Percentiles rank a stretch among this genome's conserved stretches.
These are phyloP conservation scores for Papiliotrema fonsecae DNA, from an alignment of 1,284 basidiomycete genomes.

Conservation along the genomic window DNA sequence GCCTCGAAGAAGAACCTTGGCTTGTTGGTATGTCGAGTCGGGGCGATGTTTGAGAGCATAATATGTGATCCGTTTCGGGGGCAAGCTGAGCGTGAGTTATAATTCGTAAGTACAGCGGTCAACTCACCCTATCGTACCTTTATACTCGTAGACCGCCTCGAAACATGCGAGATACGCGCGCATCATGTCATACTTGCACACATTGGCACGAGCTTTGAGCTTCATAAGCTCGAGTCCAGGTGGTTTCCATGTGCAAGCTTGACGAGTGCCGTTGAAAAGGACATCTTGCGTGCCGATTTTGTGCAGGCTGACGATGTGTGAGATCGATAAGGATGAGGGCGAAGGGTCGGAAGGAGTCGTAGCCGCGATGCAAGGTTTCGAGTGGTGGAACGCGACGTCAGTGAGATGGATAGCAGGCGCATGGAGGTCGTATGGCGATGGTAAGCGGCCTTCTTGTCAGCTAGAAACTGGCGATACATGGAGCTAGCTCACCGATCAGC, in stretches of 20 bases:
- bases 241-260: constrained; percentile 28
- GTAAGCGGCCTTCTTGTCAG: constrained; percentile 42
- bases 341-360: constrained; percentile 11
- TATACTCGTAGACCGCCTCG: constrained; percentile 10
- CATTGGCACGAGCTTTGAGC: constrained; percentile 22
- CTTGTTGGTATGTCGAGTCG: constrained; percentile 49
- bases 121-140: not conserved
- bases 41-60: constrained; percentile 45
- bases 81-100: too few relatives aligned
- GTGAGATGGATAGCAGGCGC: constrained; percentile 59
- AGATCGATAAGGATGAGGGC: constrained; percentile 15
- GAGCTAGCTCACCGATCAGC: not conserved
- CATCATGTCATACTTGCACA: constrained; percentile 49
- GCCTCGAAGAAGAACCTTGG: constrained; percentile 53
- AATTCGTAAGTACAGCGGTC: not conserved
- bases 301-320: constrained; percentile 48
- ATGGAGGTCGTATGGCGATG: constrained; percentile 52
- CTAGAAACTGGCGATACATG: not conserved
- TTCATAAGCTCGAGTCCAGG: constrained; percentile 24
- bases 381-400: constrained; percentile 56
- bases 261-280: constrained; percentile 13
- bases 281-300: constrained; percentile 60
- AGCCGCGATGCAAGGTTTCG: constrained; percentile 48
- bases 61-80: too few relatives aligned
- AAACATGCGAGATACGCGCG: constrained; percentile 43